A percentile compares a stretch with the other conserved stretches of the same genome.
phyloP scores from a whole-genome alignment of 805 yeast genomes.

The Hanseniaspora guilliermondii region DNA sequence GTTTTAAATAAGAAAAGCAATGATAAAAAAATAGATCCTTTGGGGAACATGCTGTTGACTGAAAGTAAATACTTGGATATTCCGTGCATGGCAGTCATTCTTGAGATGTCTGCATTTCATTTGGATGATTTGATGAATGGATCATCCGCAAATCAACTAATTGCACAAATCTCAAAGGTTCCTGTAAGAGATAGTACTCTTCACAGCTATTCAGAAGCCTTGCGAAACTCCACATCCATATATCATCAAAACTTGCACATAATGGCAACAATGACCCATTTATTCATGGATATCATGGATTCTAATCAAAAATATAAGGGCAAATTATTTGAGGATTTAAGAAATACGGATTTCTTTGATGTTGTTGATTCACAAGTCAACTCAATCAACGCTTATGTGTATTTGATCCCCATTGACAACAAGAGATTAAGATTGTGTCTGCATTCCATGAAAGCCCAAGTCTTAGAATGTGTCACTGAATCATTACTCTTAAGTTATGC shows the following conservation, averaged over 20 bases:
- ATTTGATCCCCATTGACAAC: slow-evolving; percentile 30
- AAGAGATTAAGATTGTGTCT: slow-evolving; percentile 38
- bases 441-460: slow-evolving; percentile 53
- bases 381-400: slow-evolving; percentile 33
- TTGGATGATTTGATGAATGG: not conserved
- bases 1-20: slow-evolving; percentile 16
- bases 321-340: slow-evolving; percentile 9
- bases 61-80: slow-evolving; percentile 27
- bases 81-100: not conserved
- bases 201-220: slow-evolving; percentile 43
- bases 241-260: slow-evolving; percentile 37
- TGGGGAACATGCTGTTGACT: slow-evolving; percentile 14
- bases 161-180: not conserved
- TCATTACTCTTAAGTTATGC: slow-evolving; percentile 14
- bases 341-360: slow-evolving; percentile 16
- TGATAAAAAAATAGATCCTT: not conserved
- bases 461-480: slow-evolving; percentile 42
- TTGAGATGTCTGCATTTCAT: not conserved
- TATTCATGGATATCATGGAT: slow-evolving; percentile 3
- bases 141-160: not conserved
- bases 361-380: slow-evolving; percentile 35
- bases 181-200: slow-evolving; percentile 28
- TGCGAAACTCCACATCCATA: slow-evolving; percentile 30
- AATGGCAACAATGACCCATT: slow-evolving; percentile 37
- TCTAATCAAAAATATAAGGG: slow-evolving; percentile 11